Percentiles rank a stretch among this genome's conserved stretches.
phyloP scores from a whole-genome alignment of 352 stramenopile species.

The Phytophthora pini region DNA sequence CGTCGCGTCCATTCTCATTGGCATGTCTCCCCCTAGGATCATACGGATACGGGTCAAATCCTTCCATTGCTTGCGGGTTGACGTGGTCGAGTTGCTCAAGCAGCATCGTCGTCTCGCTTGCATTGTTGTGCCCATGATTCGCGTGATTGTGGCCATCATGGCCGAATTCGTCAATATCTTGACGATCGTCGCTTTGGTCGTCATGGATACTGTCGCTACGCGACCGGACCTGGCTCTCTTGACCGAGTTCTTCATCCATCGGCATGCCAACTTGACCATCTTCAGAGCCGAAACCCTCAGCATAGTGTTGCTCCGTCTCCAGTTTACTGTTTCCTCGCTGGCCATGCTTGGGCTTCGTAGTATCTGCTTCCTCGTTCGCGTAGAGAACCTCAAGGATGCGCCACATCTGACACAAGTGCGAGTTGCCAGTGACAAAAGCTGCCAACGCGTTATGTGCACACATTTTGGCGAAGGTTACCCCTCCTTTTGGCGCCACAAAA shows the following conservation, averaged over 20 bases:
- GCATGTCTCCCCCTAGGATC: slow-evolving; percentile 40
- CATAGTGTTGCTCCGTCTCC: slow-evolving; percentile 11
- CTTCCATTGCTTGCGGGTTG: slow-evolving; percentile 88
- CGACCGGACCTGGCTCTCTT: slow-evolving; percentile 21
- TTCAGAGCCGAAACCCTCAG: slow-evolving; percentile 14
- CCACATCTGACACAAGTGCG: slow-evolving; percentile 87
- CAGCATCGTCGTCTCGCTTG: slow-evolving; percentile 78
- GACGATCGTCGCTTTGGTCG: slow-evolving; percentile 22
- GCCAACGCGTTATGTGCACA: slow-evolving; percentile 86
- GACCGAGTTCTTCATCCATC: slow-evolving; percentile 26
- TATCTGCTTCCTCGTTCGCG: slow-evolving; percentile 42
- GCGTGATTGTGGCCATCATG: slow-evolving; percentile 27
- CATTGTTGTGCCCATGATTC: slow-evolving; percentile 37
- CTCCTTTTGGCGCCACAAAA: slow-evolving; percentile 5
- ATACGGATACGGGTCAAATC: slow-evolving; percentile 87
- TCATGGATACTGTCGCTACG: slow-evolving; percentile 20
- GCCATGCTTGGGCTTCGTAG: slow-evolving; percentile 8
- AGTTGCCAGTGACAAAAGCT: slow-evolving; percentile 74
- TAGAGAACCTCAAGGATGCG: slow-evolving; percentile 85
- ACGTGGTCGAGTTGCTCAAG: slow-evolving; percentile 87
- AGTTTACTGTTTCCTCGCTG: slow-evolving; percentile 9
- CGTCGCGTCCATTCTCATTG: slow-evolving; percentile 40
- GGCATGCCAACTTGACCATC: slow-evolving; percentile 29
- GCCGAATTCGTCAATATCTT: slow-evolving; percentile 22
- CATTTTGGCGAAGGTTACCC: slow-evolving; percentile 70